Base-by-base conservation (phyloP, 345 rosid species). In the Adansonia digitata region DNA sequence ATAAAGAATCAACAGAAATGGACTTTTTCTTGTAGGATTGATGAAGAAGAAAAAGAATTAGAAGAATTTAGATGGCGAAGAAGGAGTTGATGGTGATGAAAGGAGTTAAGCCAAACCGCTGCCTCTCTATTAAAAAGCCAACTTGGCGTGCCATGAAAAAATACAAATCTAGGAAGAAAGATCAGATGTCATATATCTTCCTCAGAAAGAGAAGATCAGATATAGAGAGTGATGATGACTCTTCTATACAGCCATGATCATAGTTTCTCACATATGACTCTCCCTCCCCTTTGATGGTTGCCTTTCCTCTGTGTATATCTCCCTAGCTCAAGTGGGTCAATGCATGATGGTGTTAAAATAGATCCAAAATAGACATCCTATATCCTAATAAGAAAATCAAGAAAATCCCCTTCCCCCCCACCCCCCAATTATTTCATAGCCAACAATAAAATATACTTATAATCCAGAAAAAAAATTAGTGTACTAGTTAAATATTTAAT, bases 361-460 rank as follows among this genome's bases (percentile, higher is more conserved):
- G 79, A 66, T 82, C 84, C 86, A 86, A 85, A 87, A 73, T 77
- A 85, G 88, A 82, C 86, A 81, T 80, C 86, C 55, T 72, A 82
- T 85, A 81, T 80, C 86, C 55, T 72, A 55, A 76, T 73, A 55
- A 75, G 37, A 24, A 39, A 72, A 42, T 39, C 35, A n/a, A n/a
- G n/a, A n/a, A n/a, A n/a, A n/a, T n/a, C n/a, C n/a, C n/a, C n/a
- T n/a, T n/a, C n/a, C n/a, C n/a, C n/a, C n/a, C n/a, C n/a, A n/a
- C n/a, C 75, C 84, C 75, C 83, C 88, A 82, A 87, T 86, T 80
- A 86, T 85, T 85, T 85, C 87, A 74, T 74, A 71, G 75, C 81
- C 73, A 72, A 61, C 75, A 76, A 78, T 74, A n/a, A n/a, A n/a
- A n/a, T 66, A 73, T 68, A 17, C 69, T 68, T 55, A 17, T 52